These are phyloP conservation scores for Exophiala spinifera DNA, from an alignment of 2,329 filamentous ascomycete genomes.

Conservation along the genomic window DNA sequence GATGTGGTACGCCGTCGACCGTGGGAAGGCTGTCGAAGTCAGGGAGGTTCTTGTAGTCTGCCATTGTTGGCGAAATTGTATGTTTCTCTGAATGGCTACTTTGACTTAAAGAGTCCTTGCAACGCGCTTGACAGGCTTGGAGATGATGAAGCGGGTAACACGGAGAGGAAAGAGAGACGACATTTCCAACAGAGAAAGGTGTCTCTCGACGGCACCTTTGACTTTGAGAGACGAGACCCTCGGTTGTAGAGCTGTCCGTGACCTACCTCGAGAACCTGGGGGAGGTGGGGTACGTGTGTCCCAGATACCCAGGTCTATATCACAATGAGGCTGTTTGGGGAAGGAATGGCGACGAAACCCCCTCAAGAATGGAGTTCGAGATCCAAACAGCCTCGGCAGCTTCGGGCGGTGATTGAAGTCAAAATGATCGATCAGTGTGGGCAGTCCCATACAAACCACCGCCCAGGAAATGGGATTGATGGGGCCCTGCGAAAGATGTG, in stretches of 20 bases:
- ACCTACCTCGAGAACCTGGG: no score
- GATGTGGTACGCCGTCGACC: slow-evolving; percentile 44
- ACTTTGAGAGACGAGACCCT: not conserved
- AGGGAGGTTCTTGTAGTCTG: slow-evolving; percentile 36
- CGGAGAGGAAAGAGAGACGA: no score
- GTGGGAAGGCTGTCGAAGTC: slow-evolving; percentile 47
- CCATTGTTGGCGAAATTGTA: slow-evolving; percentile 6
- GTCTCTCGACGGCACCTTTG: not conserved
- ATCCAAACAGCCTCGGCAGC: not conserved
- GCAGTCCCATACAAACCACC: no score
- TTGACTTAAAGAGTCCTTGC: no score
- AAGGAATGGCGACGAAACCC: not conserved
- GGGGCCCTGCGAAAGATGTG: no score
- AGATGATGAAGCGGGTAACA: no score
- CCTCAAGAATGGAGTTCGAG: not conserved
- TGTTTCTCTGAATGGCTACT: no score
- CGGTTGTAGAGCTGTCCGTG: no score
- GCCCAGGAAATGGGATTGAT: no score
- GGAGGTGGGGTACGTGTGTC: not conserved
- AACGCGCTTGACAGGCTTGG: no score
- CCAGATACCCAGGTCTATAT: not conserved
- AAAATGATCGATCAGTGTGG: no score
- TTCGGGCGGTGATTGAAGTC: not conserved
- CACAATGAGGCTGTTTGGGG: not conserved
- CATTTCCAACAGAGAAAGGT: no score